Evolutionary conservation across 2,329 filamentous ascomycete genomes (phyloP).

Genomic region (Atkinsonella texensis): DNA sequence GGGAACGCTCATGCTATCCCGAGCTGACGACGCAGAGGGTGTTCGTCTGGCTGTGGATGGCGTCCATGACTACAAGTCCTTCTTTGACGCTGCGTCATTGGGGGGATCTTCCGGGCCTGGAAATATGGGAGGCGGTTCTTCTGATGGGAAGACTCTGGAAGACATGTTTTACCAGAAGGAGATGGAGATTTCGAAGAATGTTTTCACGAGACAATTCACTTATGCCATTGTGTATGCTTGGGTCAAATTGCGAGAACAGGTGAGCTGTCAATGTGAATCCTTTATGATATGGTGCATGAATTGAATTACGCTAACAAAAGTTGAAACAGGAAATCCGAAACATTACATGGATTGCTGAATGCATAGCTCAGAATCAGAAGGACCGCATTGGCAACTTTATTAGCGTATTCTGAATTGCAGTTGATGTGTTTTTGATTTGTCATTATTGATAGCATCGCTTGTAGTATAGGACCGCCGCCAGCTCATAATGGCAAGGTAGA

Average conservation of each 20-base stretch:
- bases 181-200: constrained; percentile 93
- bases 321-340: constrained; percentile 81
- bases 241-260: constrained; percentile 96
- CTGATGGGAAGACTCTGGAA: constrained; percentile 81
- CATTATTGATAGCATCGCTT: constrained; percentile 17
- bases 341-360: constrained; percentile 98
- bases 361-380: constrained; percentile 99
- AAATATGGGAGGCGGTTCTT: constrained; percentile 71
- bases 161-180: constrained; percentile 99
- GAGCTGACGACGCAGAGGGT: constrained; percentile 89
- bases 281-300: not conserved
- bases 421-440: not conserved
- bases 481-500: constrained; percentile 25
- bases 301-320: constrained; percentile 18
- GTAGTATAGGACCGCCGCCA: constrained; percentile 29
- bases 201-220: constrained; percentile 93
- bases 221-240: constrained; percentile 92
- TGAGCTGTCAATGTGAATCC: constrained; percentile 30
- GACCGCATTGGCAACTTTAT: constrained; percentile 98
- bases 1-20: constrained; percentile 85
- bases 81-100: constrained; percentile 84
- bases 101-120: constrained; percentile 61
- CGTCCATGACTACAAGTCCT: constrained; percentile 83
- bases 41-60: constrained; percentile 90
- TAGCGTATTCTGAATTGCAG: constrained; percentile 65